Evolutionary conservation across 2,329 filamentous ascomycete genomes (phyloP), one percentile per base, ranked within the genome.

Genomic region (Trichoderma simmonsii): DNA sequence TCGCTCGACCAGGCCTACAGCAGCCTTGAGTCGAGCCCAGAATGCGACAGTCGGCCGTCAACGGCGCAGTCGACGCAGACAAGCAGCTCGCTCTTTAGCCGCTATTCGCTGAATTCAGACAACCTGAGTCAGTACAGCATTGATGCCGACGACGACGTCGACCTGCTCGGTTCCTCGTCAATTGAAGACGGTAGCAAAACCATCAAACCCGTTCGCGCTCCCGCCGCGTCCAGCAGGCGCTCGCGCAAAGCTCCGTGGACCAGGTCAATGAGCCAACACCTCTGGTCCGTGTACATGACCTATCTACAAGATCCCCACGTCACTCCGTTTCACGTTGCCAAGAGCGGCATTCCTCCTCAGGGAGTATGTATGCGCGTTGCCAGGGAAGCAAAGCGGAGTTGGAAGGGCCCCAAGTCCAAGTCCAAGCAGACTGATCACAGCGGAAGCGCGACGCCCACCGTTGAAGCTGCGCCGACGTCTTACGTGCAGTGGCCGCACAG

Each of bases 271-370:
- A 89, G 85, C 80, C 83, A 87, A 14, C 90, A 92, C 75, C 80
- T 92, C 11, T 92, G 90, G 90, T 85, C 87, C 6, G 90, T 88
- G 1, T 92, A 91, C 77, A 81, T 87, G 72, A 82, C 90, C 67
- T 92, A 92, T 75, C 81, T 92, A 54, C 88, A 90, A 77, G 90
- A 92, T 75, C 89, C 90, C 60, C 89, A 88, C 63, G 89, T 91
- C 3, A 92, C 90, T 1, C 90, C 90, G 0, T 89, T 92, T 73
- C 86, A 88, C 66, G 84, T 90, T 70, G 87, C 89, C 73, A 90
- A 89, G 76, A 89, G 88, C 76, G 86, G 87, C 71, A 86, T 92
- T 30, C 90, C 90, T 8, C 90, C 90, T 3, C 85, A 89, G 57
- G 90, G 90, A 18, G 89, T 92, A 11, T 90, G 89, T 76, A 79